Evolutionary conservation across 2,329 filamentous ascomycete species (phyloP).

Genomic region (Neofusicoccum kwambonambiense): DNA sequence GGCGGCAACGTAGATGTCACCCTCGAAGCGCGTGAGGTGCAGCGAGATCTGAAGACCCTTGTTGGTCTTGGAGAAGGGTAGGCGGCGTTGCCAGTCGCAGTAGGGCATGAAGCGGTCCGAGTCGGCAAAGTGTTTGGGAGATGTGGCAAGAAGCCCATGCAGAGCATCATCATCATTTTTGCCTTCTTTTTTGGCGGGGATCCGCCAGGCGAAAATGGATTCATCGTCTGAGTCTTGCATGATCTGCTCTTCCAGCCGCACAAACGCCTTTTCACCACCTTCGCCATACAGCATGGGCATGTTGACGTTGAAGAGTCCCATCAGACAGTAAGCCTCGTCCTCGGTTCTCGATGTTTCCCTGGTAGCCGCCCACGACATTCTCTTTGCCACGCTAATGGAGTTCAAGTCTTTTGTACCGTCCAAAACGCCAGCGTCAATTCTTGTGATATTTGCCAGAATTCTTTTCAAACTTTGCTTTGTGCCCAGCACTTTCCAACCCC

Average conservation of each 20-base stretch:
- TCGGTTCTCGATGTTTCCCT: slow-evolving; percentile 1
- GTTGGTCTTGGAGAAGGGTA: background rate
- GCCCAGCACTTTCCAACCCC: background rate
- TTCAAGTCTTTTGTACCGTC: background rate
- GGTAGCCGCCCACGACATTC: slow-evolving; percentile 16
- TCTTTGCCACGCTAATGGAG: background rate
- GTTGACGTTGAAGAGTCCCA: slow-evolving; percentile 19
- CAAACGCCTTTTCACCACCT: slow-evolving; percentile 17
- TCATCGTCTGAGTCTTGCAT: slow-evolving; percentile 11
- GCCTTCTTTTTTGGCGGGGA: background rate
- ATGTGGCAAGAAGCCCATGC: background rate
- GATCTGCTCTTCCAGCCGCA: slow-evolving; percentile 20
- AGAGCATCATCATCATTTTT: background rate
- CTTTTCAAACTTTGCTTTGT: background rate
- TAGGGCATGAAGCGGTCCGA: background rate
- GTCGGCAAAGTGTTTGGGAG: background rate
- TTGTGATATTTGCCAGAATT: background rate
- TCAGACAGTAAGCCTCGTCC: slow-evolving; percentile 15
- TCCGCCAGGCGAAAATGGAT: slow-evolving; percentile 14
- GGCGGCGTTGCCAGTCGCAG: background rate
- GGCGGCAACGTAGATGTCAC: background rate
- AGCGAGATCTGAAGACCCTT: background rate
- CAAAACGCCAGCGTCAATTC: background rate
- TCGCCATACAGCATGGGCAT: slow-evolving; percentile 20
- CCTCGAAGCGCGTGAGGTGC: background rate